Conservation (phyloP, 805 yeast species). For the Nakazawaea wickerhamii region DNA sequence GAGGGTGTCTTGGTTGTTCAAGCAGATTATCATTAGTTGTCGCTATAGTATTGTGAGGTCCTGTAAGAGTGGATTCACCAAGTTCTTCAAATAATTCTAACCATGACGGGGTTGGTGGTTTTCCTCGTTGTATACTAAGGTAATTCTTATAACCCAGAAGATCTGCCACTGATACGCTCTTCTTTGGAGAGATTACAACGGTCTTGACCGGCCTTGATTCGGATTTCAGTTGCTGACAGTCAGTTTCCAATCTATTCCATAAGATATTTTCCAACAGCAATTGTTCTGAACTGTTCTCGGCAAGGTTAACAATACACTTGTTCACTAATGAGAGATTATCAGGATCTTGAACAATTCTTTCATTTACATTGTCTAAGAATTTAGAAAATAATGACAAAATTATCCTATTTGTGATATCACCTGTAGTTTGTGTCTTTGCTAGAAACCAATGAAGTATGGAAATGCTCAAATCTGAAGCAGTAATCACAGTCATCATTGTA, state of each 20-base stretch:
- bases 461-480: background rate
- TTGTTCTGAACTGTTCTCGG: background rate
- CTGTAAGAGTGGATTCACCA: background rate
- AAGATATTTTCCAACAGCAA: background rate
- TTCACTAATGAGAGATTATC: background rate
- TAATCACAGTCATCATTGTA: background rate
- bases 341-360: background rate
- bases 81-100: background rate
- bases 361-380: background rate
- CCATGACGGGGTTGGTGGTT: background rate
- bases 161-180: background rate
- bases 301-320: background rate
- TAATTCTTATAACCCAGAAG: background rate
- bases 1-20: background rate
- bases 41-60: background rate
- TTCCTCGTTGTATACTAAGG: background rate
- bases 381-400: background rate
- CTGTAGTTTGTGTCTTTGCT: background rate
- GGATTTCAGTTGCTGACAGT: background rate
- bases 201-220: background rate
- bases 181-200: background rate
- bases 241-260: background rate
- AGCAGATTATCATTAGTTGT: background rate
- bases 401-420: background rate
- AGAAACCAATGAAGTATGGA: background rate